Evolutionary conservation across 1,284 basidiomycete species (phyloP), one percentile per base, ranked within the genome.

Genomic region (Boletus semigastroideus): DNA sequence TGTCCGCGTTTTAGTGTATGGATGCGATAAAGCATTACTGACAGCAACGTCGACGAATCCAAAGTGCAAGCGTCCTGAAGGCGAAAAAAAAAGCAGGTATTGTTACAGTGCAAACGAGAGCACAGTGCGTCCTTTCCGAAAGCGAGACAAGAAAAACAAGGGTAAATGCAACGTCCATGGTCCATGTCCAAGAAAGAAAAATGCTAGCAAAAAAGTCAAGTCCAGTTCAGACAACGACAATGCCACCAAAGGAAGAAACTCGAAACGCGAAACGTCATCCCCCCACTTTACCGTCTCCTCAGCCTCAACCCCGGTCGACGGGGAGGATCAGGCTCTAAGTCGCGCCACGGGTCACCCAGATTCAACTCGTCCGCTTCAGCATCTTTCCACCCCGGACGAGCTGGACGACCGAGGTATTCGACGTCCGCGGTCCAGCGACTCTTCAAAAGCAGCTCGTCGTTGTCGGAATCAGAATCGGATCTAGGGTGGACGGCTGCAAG

Each of bases 381-480:
- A 0, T 51, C 52, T 20, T 48, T 38, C 30, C 20, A 19, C 9
- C 28, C 36, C 5, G 20, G 40, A 13, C 49, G 55, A 30, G 49
- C 60, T 6, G 46, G 19, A n/a, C 48, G 48, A 72, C 76, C 70
- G 13, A 74, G 76, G 27, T 79, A 77, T 47, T 74, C 72, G 27
- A 71, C 65, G 46, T 78, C 78, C n/a, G 76, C 74, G 13, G 43
- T 16, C 62, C 67, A 68, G 0, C 40, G 22, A 14, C 31, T 14
- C 48, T 55, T 58, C n/a, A 65, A 22, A 40, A 67, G 27, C 6
- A 69, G 13, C 19, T 69, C 66, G 36, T 67, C 68, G 5, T n/a
- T n/a, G n/a, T 70, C 66, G 1, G 63, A 66, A 6, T 54, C 66
- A 0, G 54, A 42, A 4, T 52, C 57, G 1, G 55, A 38, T 22